Base-by-base conservation (phyloP, 2,329 filamentous ascomycete genomes). In the Coleophoma crateriformis region DNA sequence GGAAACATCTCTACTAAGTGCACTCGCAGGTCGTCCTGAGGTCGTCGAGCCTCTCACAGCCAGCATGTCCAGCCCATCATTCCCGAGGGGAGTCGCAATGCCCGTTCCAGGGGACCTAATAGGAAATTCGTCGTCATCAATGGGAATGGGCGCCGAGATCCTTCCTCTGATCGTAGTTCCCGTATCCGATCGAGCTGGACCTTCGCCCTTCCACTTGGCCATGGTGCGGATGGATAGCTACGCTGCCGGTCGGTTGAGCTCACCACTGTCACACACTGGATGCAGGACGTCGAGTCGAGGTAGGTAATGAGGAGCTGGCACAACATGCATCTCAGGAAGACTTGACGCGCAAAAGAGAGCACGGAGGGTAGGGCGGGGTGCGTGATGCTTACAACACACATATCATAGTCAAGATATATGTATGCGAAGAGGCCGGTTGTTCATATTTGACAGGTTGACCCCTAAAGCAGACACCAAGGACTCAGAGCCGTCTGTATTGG, bases 71-170 rank as follows among this genome's bases (percentile, higher is more conserved):
- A 50, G 33, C 5, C 45, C 43, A 14, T 58, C 55, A 32, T 48
- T 62, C n/a, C 62, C 58, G 12, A 66, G 49, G n/a, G 63, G 62
- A 2, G 63, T 63, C 22, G 67, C 65, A 37, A 69, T 67, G 32
- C 62, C 62, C 6, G 70, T 60, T 10, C 67, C 71, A 2, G 72
- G 71, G 32, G 70, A 71, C 46, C 73, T 68, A 44, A 77, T 75
- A 11, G 77, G 72, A 56, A 81, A 78, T 50, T 81, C 78, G 53
- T 81, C 72, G 57, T 75, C 76, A 50, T 79, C 76, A 38, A 84
- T 76, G 2, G 79, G 79, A 44, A 84, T 84, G 13, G 82, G 82
- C 7, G 72, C 74, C 32, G 80, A 84, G 53, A 84, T 84, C 56
- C 75, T 78, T 53, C 79, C 80, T 37, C 81, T 76, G 53, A 84